A percentile compares a stretch with the other conserved stretches of the same genome.
Evolutionary conservation across 352 stramenopile species (phyloP).

Genomic region (Phytopythium mirpurense): DNA sequence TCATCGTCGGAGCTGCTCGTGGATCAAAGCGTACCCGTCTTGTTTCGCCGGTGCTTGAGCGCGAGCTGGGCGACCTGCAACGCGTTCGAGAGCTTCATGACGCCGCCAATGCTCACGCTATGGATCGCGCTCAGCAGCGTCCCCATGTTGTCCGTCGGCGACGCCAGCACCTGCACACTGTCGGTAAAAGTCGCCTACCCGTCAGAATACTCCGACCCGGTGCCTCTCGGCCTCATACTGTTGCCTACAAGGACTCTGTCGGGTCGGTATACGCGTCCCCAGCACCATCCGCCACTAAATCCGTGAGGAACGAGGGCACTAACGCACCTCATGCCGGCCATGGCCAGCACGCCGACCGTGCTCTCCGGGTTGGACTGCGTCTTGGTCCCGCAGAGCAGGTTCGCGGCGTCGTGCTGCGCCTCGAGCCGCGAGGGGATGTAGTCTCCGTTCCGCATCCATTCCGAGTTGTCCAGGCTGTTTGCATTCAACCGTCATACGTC

Average conservation of each 20-base stretch:
- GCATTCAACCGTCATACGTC: too few relatives aligned
- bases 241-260: not conserved
- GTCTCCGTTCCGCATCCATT: slow-evolving; percentile 99
- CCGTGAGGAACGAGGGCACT: too few relatives aligned
- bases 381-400: slow-evolving; percentile 96
- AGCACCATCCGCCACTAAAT: too few relatives aligned
- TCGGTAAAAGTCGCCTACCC: too few relatives aligned
- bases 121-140: slow-evolving; percentile 96
- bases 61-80: slow-evolving; percentile 97
- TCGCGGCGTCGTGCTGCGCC: slow-evolving; percentile 97
- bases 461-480: slow-evolving; percentile 95
- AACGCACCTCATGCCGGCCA: slow-evolving; percentile 83
- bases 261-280: not conserved
- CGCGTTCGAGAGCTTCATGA: slow-evolving; percentile 92
- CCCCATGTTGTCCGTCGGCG: slow-evolving; percentile 97
- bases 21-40: slow-evolving; percentile 94
- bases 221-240: not conserved
- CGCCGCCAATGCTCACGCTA: slow-evolving; percentile 84
- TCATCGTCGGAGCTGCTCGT: too few relatives aligned
- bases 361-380: slow-evolving; percentile 98
- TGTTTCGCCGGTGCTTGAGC: slow-evolving; percentile 98
- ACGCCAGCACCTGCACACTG: slow-evolving; percentile 94
- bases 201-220: too few relatives aligned
- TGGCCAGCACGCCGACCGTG: slow-evolving; percentile 96
- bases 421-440: slow-evolving; percentile 98